Conservation (phyloP, 2,329 filamentous ascomycete genomes). For the Pyricularia pennisetigena region DNA sequence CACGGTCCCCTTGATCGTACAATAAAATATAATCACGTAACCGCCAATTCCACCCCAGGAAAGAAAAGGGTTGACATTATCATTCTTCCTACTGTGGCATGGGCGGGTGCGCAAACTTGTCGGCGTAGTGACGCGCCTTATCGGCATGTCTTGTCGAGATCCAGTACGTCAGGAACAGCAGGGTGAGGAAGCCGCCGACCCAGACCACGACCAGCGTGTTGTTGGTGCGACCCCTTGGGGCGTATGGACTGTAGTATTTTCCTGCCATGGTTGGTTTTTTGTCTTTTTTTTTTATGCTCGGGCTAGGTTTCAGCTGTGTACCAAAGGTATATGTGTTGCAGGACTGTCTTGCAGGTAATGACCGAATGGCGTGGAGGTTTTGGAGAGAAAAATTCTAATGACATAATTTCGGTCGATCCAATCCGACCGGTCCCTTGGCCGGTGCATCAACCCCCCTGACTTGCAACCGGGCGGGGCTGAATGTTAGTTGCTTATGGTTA, state of each 20-base stretch:
- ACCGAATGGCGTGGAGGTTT: neutral
- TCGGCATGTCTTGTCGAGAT: constrained; percentile 11
- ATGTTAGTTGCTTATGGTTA: neutral
- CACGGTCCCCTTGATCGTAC: neutral
- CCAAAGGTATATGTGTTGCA: neutral
- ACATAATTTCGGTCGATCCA: neutral
- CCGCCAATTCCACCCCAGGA: too few relatives aligned
- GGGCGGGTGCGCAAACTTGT: constrained; percentile 7
- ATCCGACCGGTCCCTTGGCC: neutral
- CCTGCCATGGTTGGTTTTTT: constrained; percentile 1
- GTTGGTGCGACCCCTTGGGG: constrained; percentile 7
- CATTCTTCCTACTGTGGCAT: neutral
- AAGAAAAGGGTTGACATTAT: too few relatives aligned
- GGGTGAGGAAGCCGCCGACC: constrained; percentile 11
- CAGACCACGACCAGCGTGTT: constrained; percentile 12
- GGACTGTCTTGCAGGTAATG: neutral
- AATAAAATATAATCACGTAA: neutral
- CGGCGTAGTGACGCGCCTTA: constrained; percentile 7
- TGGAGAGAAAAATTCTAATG: neutral
- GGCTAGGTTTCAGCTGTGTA: neutral
- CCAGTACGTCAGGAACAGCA: constrained; percentile 13
- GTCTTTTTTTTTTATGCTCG: neutral
- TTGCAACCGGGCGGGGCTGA: neutral
- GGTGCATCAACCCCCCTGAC: neutral
- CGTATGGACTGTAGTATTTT: constrained; percentile 11